Conservation (phyloP, 805 yeast species). For the Metschnikowia noctiluminum region DNA sequence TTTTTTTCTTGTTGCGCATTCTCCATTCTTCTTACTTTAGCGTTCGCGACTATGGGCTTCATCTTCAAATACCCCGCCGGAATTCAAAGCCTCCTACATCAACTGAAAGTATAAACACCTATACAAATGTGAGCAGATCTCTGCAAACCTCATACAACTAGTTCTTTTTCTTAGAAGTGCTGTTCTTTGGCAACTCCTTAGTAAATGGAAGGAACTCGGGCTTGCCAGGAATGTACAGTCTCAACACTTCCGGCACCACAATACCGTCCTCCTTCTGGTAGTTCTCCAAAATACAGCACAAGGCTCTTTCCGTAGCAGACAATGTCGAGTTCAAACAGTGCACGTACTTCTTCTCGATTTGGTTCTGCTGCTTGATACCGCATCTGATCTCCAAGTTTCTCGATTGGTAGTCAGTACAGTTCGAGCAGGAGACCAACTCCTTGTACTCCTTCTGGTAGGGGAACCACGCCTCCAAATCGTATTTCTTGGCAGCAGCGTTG, state of each 20-base stretch:
- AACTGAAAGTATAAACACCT: too few species aligned
- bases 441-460: conserved; percentile 98
- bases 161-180: conserved; percentile 71
- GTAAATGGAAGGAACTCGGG: conserved; percentile 93
- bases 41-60: too few species aligned
- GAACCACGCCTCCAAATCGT: conserved; percentile 99
- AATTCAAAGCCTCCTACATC: too few species aligned
- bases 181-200: conserved; percentile 91
- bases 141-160: neutral
- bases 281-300: conserved; percentile 95
- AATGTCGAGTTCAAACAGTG: conserved; percentile 97
- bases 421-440: conserved; percentile 96
- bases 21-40: too few species aligned
- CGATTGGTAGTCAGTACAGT: conserved; percentile 99
- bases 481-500: conserved; percentile 98
- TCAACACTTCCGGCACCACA: conserved; percentile 88
- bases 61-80: too few species aligned
- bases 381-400: conserved; percentile 98
- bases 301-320: conserved; percentile 97
- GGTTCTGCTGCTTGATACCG: conserved; percentile 94
- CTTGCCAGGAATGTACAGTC: conserved; percentile 96
- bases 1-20: too few species aligned
- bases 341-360: conserved; percentile 94
- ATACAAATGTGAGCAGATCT: too few species aligned
- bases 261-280: conserved; percentile 97